Evolutionary conservation across 2,329 filamentous ascomycete species (phyloP).

Genomic region (Paracoccidioides lutzii): DNA sequence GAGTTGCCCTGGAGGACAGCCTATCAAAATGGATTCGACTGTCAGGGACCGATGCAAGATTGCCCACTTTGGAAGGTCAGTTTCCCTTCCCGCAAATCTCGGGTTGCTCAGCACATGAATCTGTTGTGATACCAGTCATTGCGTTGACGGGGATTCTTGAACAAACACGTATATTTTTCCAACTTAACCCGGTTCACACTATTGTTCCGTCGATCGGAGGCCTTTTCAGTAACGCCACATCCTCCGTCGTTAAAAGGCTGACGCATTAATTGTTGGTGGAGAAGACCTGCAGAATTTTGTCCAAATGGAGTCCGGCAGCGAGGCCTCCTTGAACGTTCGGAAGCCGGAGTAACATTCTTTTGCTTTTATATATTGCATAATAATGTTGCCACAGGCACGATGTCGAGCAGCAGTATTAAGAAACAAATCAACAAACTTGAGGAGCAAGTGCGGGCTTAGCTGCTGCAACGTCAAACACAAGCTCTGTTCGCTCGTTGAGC

Average conservation of each 20-base stretch:
- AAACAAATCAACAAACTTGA: background rate
- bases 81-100: background rate
- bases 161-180: too few species aligned
- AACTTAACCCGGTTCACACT: too few species aligned
- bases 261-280: too few species aligned
- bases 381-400: too few species aligned
- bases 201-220: background rate
- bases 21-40: background rate
- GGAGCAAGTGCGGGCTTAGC: background rate
- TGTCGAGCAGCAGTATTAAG: background rate
- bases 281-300: too few species aligned
- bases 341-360: too few species aligned
- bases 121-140: background rate
- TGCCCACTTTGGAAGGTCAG: background rate
- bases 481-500: background rate
- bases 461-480: constrained; percentile 3
- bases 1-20: background rate
- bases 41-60: background rate
- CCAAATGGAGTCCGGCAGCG: too few species aligned
- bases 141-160: too few species aligned
- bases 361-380: too few species aligned
- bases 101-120: background rate
- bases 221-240: too few species aligned
- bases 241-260: too few species aligned
- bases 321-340: too few species aligned